Evolutionary conservation across 2,329 filamentous ascomycete species (phyloP), one percentile per base, ranked within the genome.

Genomic region (Claviceps digitariae): DNA sequence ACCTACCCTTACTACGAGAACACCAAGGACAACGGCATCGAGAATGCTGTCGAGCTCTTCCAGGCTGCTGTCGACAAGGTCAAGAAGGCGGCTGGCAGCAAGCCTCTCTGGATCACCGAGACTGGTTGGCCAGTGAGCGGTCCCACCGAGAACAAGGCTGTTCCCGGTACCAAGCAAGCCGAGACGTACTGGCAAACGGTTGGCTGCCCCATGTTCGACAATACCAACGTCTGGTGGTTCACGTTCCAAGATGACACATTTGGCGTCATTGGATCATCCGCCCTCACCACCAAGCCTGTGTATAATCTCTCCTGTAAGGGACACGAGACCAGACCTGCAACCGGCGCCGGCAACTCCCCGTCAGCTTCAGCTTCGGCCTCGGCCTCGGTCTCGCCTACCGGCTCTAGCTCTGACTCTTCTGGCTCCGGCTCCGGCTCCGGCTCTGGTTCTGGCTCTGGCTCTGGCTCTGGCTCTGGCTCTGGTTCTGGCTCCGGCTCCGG

Each of bases 111-210:
- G 87, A 78, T 94, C 57, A 93, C 89, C 29, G 89, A 95, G 76
- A 93, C 88, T 17, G 90, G 90, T 58, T 93, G 87, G 81, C 89
- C 90, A 49, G 81, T 90, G 52, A 81, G 75, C 61, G 90, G 89
- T 53, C 71, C 78, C 58, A 75, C 72, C 1, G 70, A 77, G 57
- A 82, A 82, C 60, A 65, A 78, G 49, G 87, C 81, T 43, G 75
- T 84, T 10, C 74, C 90, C 6, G 82, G 74, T 38, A 57, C 71
- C 34, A 71, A 76, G 52, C 90, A 91, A 64, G 87, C 90, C 45
- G 76, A 87, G 72, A 77, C 69, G n/a, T 95, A 81, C 77, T 95
- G 87, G 86, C 75, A 87, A 60, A 73, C 84, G 47, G 85, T 91
- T 51, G 86, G 82, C 51, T 95, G 89, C 75, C 73, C 78, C 53